A percentile compares a stretch with the other conserved stretches of the same genome.
These are phyloP conservation scores for Wickerhamomyces ciferrii DNA, from an alignment of 805 yeast genomes.

Conservation along the genomic window DNA sequence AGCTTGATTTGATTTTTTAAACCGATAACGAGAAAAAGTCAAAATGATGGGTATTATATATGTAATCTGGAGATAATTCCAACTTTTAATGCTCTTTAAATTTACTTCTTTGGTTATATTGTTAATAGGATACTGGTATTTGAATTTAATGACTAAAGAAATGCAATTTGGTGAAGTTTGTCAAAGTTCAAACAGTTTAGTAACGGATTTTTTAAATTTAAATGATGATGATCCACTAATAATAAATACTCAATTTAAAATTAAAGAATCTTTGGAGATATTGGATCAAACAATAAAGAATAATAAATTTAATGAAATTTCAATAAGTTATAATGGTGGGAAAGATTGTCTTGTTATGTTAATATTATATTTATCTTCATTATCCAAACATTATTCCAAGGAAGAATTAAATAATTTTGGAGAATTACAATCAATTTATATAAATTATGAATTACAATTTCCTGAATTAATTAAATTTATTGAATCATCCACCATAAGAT, in stretches of 20 bases:
- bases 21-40: no score
- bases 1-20: no score
- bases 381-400: conserved; percentile 22
- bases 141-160: neutral
- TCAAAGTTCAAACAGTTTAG: neutral
- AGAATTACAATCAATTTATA: conserved; percentile 57
- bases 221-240: neutral
- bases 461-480: conserved; percentile 67
- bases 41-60: no score
- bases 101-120: neutral
- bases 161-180: neutral
- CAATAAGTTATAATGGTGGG: conserved; percentile 93
- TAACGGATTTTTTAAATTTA: neutral
- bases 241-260: conserved; percentile 5
- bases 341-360: conserved; percentile 93
- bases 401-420: conserved; percentile 16
- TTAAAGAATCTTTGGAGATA: conserved; percentile 3
- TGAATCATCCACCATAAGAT: conserved; percentile 42
- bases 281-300: neutral
- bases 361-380: conserved; percentile 61
- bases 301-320: conserved; percentile 39
- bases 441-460: conserved; percentile 72
- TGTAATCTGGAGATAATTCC: no score
- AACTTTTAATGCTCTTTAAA: no score
- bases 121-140: no score